Conservation (phyloP, 1,284 basidiomycete genomes). For the Leccinum cinnamomeum region DNA sequence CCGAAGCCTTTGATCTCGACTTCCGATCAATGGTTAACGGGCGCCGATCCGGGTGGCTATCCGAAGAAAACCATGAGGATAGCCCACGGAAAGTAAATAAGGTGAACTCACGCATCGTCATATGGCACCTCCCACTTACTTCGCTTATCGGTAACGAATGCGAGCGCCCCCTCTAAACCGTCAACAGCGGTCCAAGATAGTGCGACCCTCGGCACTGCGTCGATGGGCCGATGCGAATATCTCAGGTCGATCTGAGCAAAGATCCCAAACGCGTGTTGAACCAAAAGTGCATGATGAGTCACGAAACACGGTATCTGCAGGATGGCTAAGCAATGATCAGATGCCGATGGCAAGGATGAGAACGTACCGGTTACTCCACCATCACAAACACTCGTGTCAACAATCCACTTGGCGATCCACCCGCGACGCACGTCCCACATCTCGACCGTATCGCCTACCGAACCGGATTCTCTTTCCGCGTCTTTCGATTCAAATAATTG, state of each 20-base stretch:
- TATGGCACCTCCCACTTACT: conserved; percentile 73
- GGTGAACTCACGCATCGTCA: conserved; percentile 72
- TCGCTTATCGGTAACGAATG: conserved; percentile 66
- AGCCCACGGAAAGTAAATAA: not conserved
- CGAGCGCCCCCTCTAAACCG: conserved; percentile 52
- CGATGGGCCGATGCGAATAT: conserved; percentile 62
- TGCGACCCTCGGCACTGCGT: conserved; percentile 66
- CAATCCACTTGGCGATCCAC: conserved; percentile 81
- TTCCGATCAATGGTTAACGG: conserved; percentile 39
- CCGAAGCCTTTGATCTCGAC: conserved; percentile 47
- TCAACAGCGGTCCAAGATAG: conserved; percentile 62
- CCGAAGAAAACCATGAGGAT: conserved; percentile 2
- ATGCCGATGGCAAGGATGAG: not conserved
- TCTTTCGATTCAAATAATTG: conserved; percentile 16
- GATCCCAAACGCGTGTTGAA: conserved; percentile 73
- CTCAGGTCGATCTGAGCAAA: conserved; percentile 81
- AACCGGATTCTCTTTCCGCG: conserved; percentile 25
- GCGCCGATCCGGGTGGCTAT: conserved; percentile 52
- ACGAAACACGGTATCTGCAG: conserved; percentile 66
- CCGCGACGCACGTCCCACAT: conserved; percentile 87
- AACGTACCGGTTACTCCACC: conserved; percentile 67
- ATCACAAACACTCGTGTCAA: conserved; percentile 61
- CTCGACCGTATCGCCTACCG: conserved; percentile 63
- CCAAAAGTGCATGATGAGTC: conserved; percentile 72
- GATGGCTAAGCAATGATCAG: not conserved